These are phyloP conservation scores for Diaporthe citriasiana DNA, from an alignment of 2,329 filamentous ascomycete species.

Conservation along the genomic window DNA sequence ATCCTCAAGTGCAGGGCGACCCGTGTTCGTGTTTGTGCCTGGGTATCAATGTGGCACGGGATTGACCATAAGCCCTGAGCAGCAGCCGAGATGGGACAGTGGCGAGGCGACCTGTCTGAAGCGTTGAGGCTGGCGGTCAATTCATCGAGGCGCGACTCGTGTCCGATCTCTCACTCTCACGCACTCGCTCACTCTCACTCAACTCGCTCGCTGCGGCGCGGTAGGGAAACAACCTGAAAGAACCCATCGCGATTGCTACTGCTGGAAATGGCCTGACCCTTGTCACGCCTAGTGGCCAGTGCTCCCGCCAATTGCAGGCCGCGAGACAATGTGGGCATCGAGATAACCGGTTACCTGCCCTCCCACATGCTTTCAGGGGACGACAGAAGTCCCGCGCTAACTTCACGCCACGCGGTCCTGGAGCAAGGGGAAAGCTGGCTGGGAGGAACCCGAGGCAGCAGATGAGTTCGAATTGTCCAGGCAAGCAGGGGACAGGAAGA, in stretches of 20 bases:
- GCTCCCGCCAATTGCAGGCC: conserved; percentile 32
- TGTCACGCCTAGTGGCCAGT: conserved; percentile 28
- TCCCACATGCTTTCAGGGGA: accelerated
- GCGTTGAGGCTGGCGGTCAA: conserved; percentile 16
- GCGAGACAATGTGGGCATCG: background rate
- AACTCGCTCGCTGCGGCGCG: conserved; percentile 20
- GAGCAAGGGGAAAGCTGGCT: background rate
- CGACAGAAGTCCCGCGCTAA: background rate
- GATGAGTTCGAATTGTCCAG: background rate
- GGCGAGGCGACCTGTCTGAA: conserved; percentile 20
- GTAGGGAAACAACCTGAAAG: conserved; percentile 36
- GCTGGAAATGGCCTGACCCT: conserved; percentile 34
- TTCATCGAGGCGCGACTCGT: conserved; percentile 26
- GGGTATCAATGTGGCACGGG: background rate
- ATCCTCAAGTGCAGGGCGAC: conserved; percentile 30
- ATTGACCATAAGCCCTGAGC: background rate
- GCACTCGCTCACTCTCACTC: conserved; percentile 15
- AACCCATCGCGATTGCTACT: conserved; percentile 37
- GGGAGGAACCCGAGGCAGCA: conserved; percentile 7
- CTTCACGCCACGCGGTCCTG: background rate
- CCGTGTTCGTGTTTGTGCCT: conserved; percentile 27
- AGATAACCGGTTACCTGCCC: background rate
- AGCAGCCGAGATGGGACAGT: conserved; percentile 3
- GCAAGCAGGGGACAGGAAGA: background rate
- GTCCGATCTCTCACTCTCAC: conserved; percentile 3